Percentiles rank a stretch among this genome's conserved stretches.
Conservation (phyloP, 2,329 filamentous ascomycete species). For the Periconia digitata region DNA sequence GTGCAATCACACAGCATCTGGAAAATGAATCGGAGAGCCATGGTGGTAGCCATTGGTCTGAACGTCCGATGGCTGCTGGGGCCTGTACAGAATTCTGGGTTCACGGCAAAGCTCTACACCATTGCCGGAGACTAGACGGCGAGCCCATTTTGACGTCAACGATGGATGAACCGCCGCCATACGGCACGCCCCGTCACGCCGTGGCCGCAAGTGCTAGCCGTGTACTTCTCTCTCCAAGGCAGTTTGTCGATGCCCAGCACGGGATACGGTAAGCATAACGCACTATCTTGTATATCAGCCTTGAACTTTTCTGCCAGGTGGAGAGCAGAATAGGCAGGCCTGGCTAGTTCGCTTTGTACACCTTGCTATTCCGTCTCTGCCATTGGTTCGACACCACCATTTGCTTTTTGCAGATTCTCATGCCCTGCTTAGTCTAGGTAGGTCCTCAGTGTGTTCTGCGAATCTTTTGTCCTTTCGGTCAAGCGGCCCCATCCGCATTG, state of each 20-base stretch:
- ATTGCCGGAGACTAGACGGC: constrained; percentile 17
- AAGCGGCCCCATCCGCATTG: constrained; percentile 33
- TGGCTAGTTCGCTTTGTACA: constrained; percentile 15
- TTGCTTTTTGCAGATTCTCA: neutral
- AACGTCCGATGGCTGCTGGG: neutral
- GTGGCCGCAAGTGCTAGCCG: constrained; percentile 14
- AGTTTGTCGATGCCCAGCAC: constrained; percentile 6
- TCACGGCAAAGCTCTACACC: constrained; percentile 34
- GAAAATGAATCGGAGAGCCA: constrained; percentile 7
- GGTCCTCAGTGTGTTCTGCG: constrained; percentile 17
- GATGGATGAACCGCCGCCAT: constrained; percentile 4
- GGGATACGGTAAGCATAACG: constrained; percentile 3
- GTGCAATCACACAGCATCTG: constrained; percentile 14
- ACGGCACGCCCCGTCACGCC: constrained; percentile 11
- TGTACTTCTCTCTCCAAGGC: constrained; percentile 7
- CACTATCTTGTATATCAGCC: constrained; percentile 1
- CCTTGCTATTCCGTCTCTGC: neutral
- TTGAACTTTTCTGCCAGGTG: constrained; percentile 10
- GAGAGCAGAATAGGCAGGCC: constrained; percentile 12
- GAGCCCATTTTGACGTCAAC: constrained; percentile 13
- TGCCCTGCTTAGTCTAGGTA: constrained; percentile 19
- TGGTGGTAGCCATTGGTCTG: constrained; percentile 15
- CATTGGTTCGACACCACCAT: neutral
- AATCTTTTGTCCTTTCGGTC: constrained; percentile 8
- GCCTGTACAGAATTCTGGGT: constrained; percentile 11